Evolutionary conservation across 2,329 filamentous ascomycete genomes (phyloP), one percentile per base, ranked within the genome.

Genomic region (Cryphonectria naterciae): DNA sequence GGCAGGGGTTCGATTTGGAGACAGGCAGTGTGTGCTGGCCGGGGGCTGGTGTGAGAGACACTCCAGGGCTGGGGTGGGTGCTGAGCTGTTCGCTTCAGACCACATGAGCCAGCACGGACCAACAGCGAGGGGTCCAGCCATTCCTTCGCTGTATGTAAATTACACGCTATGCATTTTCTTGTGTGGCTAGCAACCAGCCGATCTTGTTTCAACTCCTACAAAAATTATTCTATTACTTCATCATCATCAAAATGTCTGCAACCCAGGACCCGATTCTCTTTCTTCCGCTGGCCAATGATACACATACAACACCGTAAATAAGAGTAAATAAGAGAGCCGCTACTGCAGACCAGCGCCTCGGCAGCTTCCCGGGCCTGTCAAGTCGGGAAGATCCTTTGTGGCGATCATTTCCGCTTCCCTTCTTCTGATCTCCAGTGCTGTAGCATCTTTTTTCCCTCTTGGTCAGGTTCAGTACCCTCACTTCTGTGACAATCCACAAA

Each of bases 21-120:
- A 39, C 32, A 17, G 58, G 58, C 32, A 58, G 25, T 19, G 25
- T 58, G 54, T 58, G 54, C 54, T 32, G 25, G 54, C 54, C 25
- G 54, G 54, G 54, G 54, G 54, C 54, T 58, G 54, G n/a, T 62
- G 60, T 62, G 11, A 62, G 60, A 62, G 60, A 41, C 60, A 68
- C 56, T 32, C 39, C 15, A 52, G 35, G 43, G 37, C 49, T 58
- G 25, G 46, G 46, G 54, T 62, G 32, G 37, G 35, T 49, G 37
- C 58, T 37, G 32, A 32, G 19, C 25, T 22, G 60, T 39, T 62
- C 60, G 19, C 35, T n/a, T 41, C 35, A 62, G 60, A 62, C 60
- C 60, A 62, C 60, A n/a, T 62, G 19, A 41, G 19, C n/a, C n/a
- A 25, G 60, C 35, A 58, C 54, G 54, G 54, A 28, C 54, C 54